Evolutionary conservation across 257 asterid genomes (phyloP), one percentile per base, ranked within the genome.

Genomic region (Echites panduratus): DNA sequence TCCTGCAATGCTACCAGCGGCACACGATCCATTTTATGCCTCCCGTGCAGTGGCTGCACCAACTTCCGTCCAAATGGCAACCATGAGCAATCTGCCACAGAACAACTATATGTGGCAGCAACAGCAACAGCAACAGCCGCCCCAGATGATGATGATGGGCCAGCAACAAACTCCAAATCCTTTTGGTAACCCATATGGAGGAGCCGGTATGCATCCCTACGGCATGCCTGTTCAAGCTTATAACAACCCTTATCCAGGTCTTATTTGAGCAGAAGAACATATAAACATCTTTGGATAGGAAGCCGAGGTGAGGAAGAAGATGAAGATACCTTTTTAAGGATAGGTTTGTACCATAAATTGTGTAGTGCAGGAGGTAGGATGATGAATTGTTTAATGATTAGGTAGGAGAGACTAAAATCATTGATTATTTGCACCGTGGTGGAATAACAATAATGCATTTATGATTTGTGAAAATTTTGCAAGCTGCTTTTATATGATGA

Each of bases 11-110:
- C 81, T 81, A 10, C 88, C 82, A 32, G 63, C 77, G 13, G 77
- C 81, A 14, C 92, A 84, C 16, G 96, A 85, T 67, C 97, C 96
- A 12, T 92, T 95, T 82, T 95, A 90, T 29, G 87, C 86, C 24
- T 86, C 98, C 75, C 85, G 84, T 41, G 53, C 68, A 22, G 73
- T 86, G 35, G 89, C 95, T 9, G 88, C 96, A 17, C 97, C 97
- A 3, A 73, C 86, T 38, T 73, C 88, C 0, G 90, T 89, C 35
- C 96, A 93, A 81, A 89, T 90, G 93, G 91, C 85, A 4, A 82
- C 86, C 63, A 84, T 90, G 91, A 81, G 80, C 27, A 85, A 85
- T 80, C 97, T 85, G 70, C 99, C 87, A 56, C 90, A 82, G 29
- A n/a, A n/a, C n/a, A 80, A 85, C 3, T 86, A 78, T 76, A 76